phyloP scores from a whole-genome alignment of 2,329 filamentous ascomycete species.

The Epichloe sp. region DNA sequence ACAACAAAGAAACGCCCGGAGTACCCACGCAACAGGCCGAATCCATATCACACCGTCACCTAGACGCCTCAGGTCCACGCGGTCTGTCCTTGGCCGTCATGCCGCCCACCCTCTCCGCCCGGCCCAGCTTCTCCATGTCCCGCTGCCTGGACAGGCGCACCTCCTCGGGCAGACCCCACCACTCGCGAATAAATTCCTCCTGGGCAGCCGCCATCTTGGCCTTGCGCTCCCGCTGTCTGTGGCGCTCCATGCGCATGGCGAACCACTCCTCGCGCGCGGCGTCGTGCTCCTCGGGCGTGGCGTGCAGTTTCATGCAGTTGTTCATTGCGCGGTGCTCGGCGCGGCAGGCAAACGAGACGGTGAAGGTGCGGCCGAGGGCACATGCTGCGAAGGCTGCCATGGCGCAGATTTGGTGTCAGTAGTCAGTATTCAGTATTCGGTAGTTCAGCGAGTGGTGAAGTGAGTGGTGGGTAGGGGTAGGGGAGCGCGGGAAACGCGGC shows the following conservation, averaged over 20 bases:
- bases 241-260: slow-evolving; percentile 56
- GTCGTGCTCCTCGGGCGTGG: slow-evolving; percentile 75
- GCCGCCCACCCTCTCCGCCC: slow-evolving; percentile 43
- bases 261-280: slow-evolving; percentile 92
- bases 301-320: slow-evolving; percentile 77
- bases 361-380: slow-evolving; percentile 73
- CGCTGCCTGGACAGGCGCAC: slow-evolving; percentile 35
- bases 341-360: slow-evolving; percentile 77
- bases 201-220: slow-evolving; percentile 46
- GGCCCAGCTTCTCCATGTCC: slow-evolving; percentile 37
- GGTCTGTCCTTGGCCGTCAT: slow-evolving; percentile 26
- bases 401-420: background rate
- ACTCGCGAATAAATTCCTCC: slow-evolving; percentile 52
- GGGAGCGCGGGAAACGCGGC: too few species aligned
- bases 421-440: background rate
- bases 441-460: background rate
- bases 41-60: background rate
- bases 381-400: slow-evolving; percentile 69
- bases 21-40: background rate
- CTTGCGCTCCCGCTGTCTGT: slow-evolving; percentile 52
- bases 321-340: slow-evolving; percentile 78
- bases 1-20: background rate
- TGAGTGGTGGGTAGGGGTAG: too few species aligned
- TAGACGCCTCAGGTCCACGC: slow-evolving; percentile 1
- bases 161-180: slow-evolving; percentile 50